Conservation (phyloP, 1,284 basidiomycete species). For the Pyrrhoderma noxium region DNA sequence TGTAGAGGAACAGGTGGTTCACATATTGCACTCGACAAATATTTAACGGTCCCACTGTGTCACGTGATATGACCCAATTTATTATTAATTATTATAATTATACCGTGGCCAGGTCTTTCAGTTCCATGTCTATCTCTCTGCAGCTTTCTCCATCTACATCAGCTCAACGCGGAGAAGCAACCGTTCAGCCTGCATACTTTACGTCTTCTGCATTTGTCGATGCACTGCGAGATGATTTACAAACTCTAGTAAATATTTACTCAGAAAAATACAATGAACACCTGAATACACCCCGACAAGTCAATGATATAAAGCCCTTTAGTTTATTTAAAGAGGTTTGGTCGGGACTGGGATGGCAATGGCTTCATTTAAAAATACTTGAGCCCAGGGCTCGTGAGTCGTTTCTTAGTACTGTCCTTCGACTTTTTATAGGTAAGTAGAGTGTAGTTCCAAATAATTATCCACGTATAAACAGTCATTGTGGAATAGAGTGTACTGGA, state of each 20-base stretch:
- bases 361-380: slow-evolving; percentile 63
- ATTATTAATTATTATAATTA: too few relatives aligned
- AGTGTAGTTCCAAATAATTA: not conserved
- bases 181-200: slow-evolving; percentile 66
- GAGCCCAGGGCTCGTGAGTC: slow-evolving; percentile 54
- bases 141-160: slow-evolving; percentile 24
- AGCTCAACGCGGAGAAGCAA: slow-evolving; percentile 44
- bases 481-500: slow-evolving; percentile 42
- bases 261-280: slow-evolving; percentile 34
- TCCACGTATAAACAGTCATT: not conserved
- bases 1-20: too few relatives aligned
- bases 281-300: slow-evolving; percentile 16
- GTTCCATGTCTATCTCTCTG: not conserved
- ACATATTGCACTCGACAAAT: too few relatives aligned
- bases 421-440: slow-evolving; percentile 60
- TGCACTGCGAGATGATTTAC: slow-evolving; percentile 58
- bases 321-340: slow-evolving; percentile 60
- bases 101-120: too few relatives aligned
- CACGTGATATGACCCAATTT: too few relatives aligned
- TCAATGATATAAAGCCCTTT: slow-evolving; percentile 41
- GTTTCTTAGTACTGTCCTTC: slow-evolving; percentile 48
- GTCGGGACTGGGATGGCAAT: slow-evolving; percentile 61
- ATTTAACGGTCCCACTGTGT: too few relatives aligned
- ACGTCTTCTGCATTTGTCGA: slow-evolving; percentile 65
- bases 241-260: slow-evolving; percentile 41